phyloP scores from a whole-genome alignment of 208 protist genomes.

The Crithidia thermophila region DNA sequence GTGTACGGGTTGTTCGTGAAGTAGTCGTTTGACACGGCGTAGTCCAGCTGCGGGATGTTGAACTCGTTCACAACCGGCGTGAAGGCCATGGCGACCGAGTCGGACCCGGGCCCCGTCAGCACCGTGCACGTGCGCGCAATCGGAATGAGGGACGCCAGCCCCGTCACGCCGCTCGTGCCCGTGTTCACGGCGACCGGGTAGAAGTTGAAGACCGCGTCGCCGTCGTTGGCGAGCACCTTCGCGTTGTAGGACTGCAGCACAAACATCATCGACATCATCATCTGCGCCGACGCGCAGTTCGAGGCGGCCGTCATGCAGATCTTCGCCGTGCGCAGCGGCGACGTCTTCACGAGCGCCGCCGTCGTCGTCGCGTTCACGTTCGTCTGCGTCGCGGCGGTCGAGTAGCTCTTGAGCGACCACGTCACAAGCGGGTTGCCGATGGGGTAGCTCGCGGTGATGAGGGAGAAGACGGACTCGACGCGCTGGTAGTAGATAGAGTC shows the following conservation, averaged over 20 bases:
- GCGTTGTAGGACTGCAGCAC: conserved; percentile 58
- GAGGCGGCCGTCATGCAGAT: conserved; percentile 74
- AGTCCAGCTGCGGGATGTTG: conserved; percentile 74
- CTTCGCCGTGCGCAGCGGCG: conserved; percentile 63
- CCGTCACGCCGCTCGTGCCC: conserved; percentile 63
- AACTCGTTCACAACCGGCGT: conserved; percentile 86
- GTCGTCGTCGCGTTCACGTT: conserved; percentile 44
- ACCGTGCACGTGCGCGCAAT: conserved; percentile 72
- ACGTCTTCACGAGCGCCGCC: conserved; percentile 45
- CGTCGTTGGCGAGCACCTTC: conserved; percentile 23
- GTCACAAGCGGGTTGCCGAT: conserved; percentile 57
- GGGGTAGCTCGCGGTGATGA: conserved; percentile 51
- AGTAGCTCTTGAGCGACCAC: conserved; percentile 56
- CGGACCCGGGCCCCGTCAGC: conserved; percentile 64
- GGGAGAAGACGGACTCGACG: conserved; percentile 49
- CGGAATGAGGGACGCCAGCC: conserved; percentile 67
- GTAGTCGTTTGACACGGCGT: conserved; percentile 62
- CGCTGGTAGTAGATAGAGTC: conserved; percentile 73
- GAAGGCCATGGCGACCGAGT: conserved; percentile 54
- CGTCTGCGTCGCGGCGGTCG: conserved; percentile 23
- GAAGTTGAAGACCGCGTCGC: conserved; percentile 46
- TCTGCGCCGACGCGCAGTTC: conserved; percentile 56
- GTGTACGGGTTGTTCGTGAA: conserved; percentile 56
- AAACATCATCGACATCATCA: conserved; percentile 62
- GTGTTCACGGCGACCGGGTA: conserved; percentile 68